Conservation (phyloP, 1,139 yeast species). For the Pneumocystis wakefieldiae region DNA sequence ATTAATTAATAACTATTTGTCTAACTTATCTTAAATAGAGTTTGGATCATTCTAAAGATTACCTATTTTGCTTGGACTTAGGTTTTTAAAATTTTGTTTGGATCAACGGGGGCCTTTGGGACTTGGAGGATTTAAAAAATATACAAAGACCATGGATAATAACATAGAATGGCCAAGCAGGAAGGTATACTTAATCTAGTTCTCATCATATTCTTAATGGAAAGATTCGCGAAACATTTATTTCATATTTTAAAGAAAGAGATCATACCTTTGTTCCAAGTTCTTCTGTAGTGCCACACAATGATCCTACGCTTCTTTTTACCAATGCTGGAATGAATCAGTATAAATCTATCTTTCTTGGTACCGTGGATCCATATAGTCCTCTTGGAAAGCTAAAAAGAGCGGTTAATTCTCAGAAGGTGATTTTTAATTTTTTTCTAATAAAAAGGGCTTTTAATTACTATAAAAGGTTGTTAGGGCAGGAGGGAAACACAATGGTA, state of each 20-base stretch:
- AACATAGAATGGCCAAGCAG: constrained; percentile 6
- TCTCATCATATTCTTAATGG: not conserved
- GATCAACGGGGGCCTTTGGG: not conserved
- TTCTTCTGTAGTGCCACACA: constrained; percentile 91
- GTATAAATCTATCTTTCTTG: constrained; percentile 89
- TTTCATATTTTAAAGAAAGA: constrained; percentile 52
- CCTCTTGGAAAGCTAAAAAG: constrained; percentile 72
- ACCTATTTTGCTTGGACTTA: not conserved
- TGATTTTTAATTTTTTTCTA: not conserved
- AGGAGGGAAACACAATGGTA: constrained; percentile 91
- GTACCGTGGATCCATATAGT: constrained; percentile 89
- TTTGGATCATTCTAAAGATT: not conserved
- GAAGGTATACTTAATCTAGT: not conserved
- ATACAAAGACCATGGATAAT: constrained; percentile 1
- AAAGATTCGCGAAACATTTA: constrained; percentile 69
- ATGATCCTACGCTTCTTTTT: constrained; percentile 61
- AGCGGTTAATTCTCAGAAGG: constrained; percentile 84
- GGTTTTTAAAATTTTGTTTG: not conserved
- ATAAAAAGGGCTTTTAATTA: not conserved
- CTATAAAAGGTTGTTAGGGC: constrained; percentile 67
- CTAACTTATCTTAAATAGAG: not conserved
- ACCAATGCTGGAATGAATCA: constrained; percentile 38
- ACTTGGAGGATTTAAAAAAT: constrained; percentile 1
- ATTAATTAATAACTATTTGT: not conserved
- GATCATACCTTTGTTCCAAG: constrained; percentile 76